Evolutionary conservation across 768 basidiomycete species (phyloP).

Genomic region (Xerocomus brunneocitrinus): DNA sequence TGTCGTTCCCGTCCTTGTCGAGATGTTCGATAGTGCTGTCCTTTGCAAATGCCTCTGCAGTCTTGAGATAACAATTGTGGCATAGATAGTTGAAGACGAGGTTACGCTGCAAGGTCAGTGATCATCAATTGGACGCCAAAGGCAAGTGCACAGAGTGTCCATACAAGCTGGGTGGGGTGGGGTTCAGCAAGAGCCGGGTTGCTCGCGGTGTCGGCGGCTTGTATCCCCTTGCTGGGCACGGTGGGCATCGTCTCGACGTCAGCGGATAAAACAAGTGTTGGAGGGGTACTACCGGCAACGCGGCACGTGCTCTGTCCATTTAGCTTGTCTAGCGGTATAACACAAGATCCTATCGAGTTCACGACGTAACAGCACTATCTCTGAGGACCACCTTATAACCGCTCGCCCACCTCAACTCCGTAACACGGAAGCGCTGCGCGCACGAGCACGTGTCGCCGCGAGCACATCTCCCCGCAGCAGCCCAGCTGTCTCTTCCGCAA

Average conservation of each 20-base stretch:
- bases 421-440: slow-evolving; percentile 17
- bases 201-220: slow-evolving; percentile 2
- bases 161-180: slow-evolving; percentile 45
- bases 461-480: slow-evolving; percentile 42
- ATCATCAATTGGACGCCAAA: slow-evolving; percentile 1
- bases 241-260: slow-evolving; percentile 16
- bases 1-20: slow-evolving; percentile 69
- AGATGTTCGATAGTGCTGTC: slow-evolving; percentile 60
- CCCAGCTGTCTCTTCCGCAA: slow-evolving; percentile 47
- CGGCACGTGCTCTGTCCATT: slow-evolving; percentile 16
- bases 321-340: background rate
- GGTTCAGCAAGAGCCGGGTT: slow-evolving; percentile 29
- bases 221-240: slow-evolving; percentile 17
- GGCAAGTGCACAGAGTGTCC: slow-evolving; percentile 3
- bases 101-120: slow-evolving; percentile 41
- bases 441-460: slow-evolving; percentile 25
- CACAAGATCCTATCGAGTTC: background rate
- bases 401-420: slow-evolving; percentile 28
- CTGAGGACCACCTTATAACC: background rate
- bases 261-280: background rate
- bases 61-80: slow-evolving; percentile 67
- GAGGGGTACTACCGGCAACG: background rate
- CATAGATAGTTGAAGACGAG: slow-evolving; percentile 75
- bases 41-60: slow-evolving; percentile 61
- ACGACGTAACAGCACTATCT: background rate